These are phyloP conservation scores for Phylloporus scabripes DNA, from an alignment of 768 basidiomycete species.

Conservation along the genomic window DNA sequence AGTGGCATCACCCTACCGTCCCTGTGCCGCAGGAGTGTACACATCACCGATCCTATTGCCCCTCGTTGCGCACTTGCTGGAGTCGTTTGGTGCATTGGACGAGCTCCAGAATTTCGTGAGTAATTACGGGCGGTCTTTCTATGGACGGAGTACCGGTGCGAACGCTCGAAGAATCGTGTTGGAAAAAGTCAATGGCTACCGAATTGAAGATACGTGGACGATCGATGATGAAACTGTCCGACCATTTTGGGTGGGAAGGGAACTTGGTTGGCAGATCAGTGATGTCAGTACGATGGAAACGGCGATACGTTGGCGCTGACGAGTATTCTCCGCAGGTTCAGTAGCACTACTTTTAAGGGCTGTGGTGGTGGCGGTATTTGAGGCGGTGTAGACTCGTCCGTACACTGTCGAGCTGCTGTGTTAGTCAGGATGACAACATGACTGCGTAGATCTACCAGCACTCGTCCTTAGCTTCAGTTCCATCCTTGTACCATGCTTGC, in stretches of 20 bases:
- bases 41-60: constrained; percentile 91
- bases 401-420: not conserved
- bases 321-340: no score
- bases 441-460: constrained; percentile 9
- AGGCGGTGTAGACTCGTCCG: constrained; percentile 14
- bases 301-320: no score
- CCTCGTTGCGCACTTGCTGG: constrained; percentile 81
- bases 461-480: no score
- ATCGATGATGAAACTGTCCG: constrained; percentile 48
- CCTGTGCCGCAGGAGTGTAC: constrained; percentile 95
- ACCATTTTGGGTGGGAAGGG: constrained; percentile 86
- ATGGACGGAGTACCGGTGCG: constrained; percentile 38
- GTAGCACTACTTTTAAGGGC: no score
- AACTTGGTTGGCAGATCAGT: constrained; percentile 64
- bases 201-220: constrained; percentile 46
- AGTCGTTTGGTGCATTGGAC: constrained; percentile 82
- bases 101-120: constrained; percentile 78
- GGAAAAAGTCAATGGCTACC: constrained; percentile 33
- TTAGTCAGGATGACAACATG: not conserved
- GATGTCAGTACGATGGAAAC: constrained; percentile 11
- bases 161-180: constrained; percentile 39
- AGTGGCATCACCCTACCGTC: constrained; percentile 57
- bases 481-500: constrained; percentile 9
- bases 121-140: constrained; percentile 74
- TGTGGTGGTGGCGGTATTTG: constrained; percentile 11